Evolutionary conservation across 129 eudicot genomes (phyloP), one percentile per base, ranked within the genome.

Genomic region (Flaveria brownii): DNA sequence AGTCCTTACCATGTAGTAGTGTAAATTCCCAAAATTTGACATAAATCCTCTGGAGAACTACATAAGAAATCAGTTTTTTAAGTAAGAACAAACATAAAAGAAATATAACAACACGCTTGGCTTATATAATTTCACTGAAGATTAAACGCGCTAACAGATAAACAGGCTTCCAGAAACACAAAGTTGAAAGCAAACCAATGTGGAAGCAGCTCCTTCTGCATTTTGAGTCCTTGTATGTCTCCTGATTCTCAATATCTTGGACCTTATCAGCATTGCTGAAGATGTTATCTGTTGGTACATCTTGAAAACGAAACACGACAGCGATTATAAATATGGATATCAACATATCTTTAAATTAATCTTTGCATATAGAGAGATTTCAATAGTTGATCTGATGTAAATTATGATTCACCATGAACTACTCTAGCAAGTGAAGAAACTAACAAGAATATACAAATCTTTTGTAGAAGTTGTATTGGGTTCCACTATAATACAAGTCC

Each of bases 401-500:
- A 45, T 45, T 1, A 45, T 45, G 49, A 45, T 45, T 65, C 6
- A 16, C 41, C 5, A 36, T 5, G 41, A 36, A 36, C 41, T 36
- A 36, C 41, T 36, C 41, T 23, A 45, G n/a, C 36, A 17, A 33
- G 72, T 68, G 55, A 68, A 17, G 30, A 30, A 42, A 78, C 76
- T 43, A 10, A 71, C 77, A 61, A 51, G 41, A 13, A 56, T 79
- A 79, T 7, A 79, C 49, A 23, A 72, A 60, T n/a, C 23, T 72
- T 36, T 79, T 67, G 43, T 50, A 63, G 62, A 46, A 79, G 14
- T 28, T 73, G 51, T 72, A 52, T 33, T 14, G 41, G 2, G 56
- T 49, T 64, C 74, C 74, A 51, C 74, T 72, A 17, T 45, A 76
- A 51, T 62, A 80, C 9, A 68, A 61, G 9, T 70, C 69, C 59